Evolutionary conservation across 192 early-diverging fungal genomes (phyloP).

Genomic region (Cetraspora pellucida): DNA sequence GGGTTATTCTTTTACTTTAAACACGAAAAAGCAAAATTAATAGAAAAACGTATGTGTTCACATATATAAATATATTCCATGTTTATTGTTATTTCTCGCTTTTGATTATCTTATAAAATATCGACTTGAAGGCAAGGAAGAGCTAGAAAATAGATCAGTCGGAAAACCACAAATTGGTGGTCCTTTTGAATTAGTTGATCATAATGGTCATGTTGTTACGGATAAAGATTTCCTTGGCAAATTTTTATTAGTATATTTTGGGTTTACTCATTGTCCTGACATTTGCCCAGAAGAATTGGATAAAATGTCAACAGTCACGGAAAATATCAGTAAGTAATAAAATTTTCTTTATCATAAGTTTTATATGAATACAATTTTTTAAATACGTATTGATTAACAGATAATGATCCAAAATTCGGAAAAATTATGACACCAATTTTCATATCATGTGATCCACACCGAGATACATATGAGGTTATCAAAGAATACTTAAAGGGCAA

Average conservation of each 20-base stretch:
- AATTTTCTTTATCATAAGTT: not conserved
- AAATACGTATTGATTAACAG: conserved; percentile 32
- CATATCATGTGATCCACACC: conserved; percentile 95
- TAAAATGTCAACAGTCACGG: conserved; percentile 91
- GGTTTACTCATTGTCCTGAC: conserved; percentile 99
- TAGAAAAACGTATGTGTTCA: conserved; percentile 43
- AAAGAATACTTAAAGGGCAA: conserved; percentile 65
- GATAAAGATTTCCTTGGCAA: conserved; percentile 80
- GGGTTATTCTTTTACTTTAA: conserved; percentile 69
- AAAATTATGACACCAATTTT: conserved; percentile 83
- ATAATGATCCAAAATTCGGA: conserved; percentile 52
- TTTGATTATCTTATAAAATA: not conserved
- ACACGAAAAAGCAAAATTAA: conserved; percentile 60
- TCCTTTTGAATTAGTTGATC: conserved; percentile 83
- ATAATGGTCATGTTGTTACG: conserved; percentile 70
- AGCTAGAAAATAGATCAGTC: conserved; percentile 31
- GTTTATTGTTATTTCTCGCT: not conserved
- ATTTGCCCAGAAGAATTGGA: conserved; percentile 99
- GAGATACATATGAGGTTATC: conserved; percentile 84
- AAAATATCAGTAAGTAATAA: conserved; percentile 64
- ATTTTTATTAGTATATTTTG: conserved; percentile 94
- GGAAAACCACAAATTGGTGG: conserved; percentile 94
- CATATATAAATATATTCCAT: not conserved
- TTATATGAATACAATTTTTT: not conserved
- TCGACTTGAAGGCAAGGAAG: conserved; percentile 24